Conservation (phyloP, 2,329 filamentous ascomycete genomes). For the Phyllosticta ampelicida region DNA sequence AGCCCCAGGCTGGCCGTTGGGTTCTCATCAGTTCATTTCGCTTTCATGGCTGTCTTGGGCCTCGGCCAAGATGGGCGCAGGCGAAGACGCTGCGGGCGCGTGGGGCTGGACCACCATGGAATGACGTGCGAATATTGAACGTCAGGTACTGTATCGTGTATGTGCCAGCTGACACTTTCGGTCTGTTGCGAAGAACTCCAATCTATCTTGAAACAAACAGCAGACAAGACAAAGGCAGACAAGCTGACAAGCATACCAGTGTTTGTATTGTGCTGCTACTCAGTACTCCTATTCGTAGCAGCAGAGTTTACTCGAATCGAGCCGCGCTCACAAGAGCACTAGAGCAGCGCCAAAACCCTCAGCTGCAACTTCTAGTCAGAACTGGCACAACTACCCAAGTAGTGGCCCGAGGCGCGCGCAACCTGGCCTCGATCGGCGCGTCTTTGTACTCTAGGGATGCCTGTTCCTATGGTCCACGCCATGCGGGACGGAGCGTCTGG, state of each 20-base stretch:
- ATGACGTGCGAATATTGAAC: background rate
- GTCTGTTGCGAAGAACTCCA: too few species aligned
- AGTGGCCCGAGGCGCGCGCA: background rate
- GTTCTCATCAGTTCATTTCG: background rate
- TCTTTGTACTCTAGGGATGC: background rate
- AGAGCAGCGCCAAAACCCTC: background rate
- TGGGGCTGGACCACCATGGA: background rate
- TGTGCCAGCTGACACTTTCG: too few species aligned
- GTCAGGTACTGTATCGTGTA: too few species aligned
- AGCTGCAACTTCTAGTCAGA: background rate
- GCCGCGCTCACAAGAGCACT: background rate
- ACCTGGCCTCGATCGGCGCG: background rate
- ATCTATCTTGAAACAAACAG: too few species aligned
- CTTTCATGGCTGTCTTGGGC: background rate
- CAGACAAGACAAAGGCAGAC: too few species aligned
- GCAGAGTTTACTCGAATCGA: too few species aligned
- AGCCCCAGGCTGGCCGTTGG: too few species aligned
- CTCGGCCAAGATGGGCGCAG: background rate
- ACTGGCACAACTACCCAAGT: too few species aligned
- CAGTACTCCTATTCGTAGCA: too few species aligned
- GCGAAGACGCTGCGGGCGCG: background rate
- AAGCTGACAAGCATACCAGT: too few species aligned
- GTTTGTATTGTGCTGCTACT: too few species aligned
- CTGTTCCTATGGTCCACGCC: too few species aligned
- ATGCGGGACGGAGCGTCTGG: background rate